phyloP scores from a whole-genome alignment of 2,329 filamentous ascomycete species.

The Arthrobotrys sinensis region DNA sequence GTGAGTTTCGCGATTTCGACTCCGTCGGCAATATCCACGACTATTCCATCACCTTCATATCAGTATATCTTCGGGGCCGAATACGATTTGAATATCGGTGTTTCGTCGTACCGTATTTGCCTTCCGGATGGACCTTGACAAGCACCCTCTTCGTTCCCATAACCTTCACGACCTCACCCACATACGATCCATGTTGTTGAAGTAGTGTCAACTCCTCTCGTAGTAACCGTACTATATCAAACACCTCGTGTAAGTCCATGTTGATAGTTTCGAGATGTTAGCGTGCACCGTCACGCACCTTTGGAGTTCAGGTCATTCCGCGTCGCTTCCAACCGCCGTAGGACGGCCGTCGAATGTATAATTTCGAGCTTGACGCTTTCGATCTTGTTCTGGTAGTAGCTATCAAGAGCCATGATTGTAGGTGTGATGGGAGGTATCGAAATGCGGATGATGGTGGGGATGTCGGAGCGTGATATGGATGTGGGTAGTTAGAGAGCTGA shows the following conservation, averaged over 20 bases:
- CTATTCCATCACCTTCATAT: slow-evolving; percentile 69
- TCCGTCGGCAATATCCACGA: slow-evolving; percentile 93
- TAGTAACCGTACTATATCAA: slow-evolving; percentile 80
- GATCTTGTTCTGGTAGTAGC: slow-evolving; percentile 99
- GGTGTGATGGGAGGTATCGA: slow-evolving; percentile 12
- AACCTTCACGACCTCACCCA: slow-evolving; percentile 99
- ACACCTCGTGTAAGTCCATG: slow-evolving; percentile 61
- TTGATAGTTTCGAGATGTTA: slow-evolving; percentile 26
- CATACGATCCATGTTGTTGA: slow-evolving; percentile 97
- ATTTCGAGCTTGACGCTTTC: slow-evolving; percentile 99
- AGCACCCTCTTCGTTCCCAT: slow-evolving; percentile 99
- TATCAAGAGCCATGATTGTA: slow-evolving; percentile 92
- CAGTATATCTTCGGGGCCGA: slow-evolving; percentile 1
- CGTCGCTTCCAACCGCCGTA: slow-evolving; percentile 95
- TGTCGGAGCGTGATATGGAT: slow-evolving; percentile 31
- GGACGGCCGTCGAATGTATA: slow-evolving; percentile 95
- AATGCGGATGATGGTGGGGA: slow-evolving; percentile 1
- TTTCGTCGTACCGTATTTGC: slow-evolving; percentile 89
- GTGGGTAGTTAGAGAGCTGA: slow-evolving; percentile 44
- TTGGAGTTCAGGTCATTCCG: slow-evolving; percentile 99
- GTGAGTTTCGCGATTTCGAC: slow-evolving; percentile 97
- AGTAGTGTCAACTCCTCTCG: slow-evolving; percentile 95
- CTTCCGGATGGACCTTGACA: slow-evolving; percentile 98
- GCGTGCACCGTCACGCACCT: slow-evolving; percentile 65
- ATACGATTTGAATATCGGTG: not conserved